Base-by-base conservation (phyloP, 2,329 filamentous ascomycete genomes). In the Claviceps spartinae region DNA sequence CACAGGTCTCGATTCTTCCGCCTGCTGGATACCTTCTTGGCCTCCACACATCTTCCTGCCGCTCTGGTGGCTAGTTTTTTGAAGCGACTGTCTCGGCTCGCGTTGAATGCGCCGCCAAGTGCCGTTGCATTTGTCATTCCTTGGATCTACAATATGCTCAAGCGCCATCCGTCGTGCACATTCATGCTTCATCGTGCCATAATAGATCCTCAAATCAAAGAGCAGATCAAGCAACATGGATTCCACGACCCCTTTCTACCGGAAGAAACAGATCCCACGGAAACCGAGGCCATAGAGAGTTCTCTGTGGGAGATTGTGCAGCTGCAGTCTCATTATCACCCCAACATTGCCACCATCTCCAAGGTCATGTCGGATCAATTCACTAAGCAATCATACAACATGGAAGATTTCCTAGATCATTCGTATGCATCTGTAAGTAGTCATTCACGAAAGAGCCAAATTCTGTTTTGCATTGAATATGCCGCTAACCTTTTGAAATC, bases 321-420 rank as follows among this genome's bases (percentile, higher is more conserved):
- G 54, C 72, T 97, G 53, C 88, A 94, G 66, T 84, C 82, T 1
- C 94, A 98, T 67, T 97, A 95, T 67, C 93, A 98, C 64, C 93
- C 94, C 14, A 98, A 97, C 60, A 88, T 98, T 24, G 90, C 91
- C 0, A 93, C 90, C 2, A 82, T 98, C 59, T 85, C 89, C 45
- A 93, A 89, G 68, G 95, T 98, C 57, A 82, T 98, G 53, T 87
- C 87, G 2, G 89, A 97, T 69, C 93, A 97, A 66, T 98, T 97
- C 66, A 98, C 93, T 2, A 98, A 98, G 71, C 83, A 89, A 59
- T 78, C 85, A 2, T 98, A 97, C 68, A 93, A 89, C 60, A 71
- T 96, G n/a, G 93, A 98, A 64, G 93, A 98, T 64, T 98, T 98
- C 68, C 71, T 97, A 47, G 93, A 98, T 63, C 89, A 97, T 66